Base-by-base conservation (phyloP, 345 rosid species). In the Eucalyptus marginata region DNA sequence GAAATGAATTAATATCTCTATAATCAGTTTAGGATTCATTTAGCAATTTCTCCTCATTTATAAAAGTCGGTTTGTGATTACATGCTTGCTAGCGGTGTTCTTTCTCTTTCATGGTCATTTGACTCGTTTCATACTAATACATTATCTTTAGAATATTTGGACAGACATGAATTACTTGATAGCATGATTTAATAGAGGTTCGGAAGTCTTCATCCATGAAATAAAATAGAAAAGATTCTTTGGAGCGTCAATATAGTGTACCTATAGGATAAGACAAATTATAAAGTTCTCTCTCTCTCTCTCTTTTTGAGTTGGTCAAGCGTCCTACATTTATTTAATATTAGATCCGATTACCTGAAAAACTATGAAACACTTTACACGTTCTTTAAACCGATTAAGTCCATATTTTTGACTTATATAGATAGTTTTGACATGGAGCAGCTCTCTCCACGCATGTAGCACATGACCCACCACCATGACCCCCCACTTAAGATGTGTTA, bases 11-110 rank as follows among this genome's bases (percentile, higher is more conserved):
- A 27, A 59, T 27, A 29, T 64, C 1, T 29, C 1, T 36, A 18
- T 40, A 36, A 20, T 71, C 18, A 29, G 46, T 17, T 71, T 18
- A 36, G 11, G 46, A 76, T 20, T 40, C 5, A 76, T 76, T 76
- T 2, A 7, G 20, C 15, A 36, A 20, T 36, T 36, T 76, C 7
- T 11, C 1, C 2, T 44, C 0, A 0, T 10, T 40, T 76, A 36
- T 36, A 36, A 36, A 20, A 36, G 27, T 76, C 3, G 13, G 11
- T 68, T 9, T 68, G 44, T 17, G 80, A 18, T 68, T 5, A 76
- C 25, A 36, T 40, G 27, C 47, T 40, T 76, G 47, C 47, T 10
- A 20, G 46, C 25, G 46, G 22, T 71, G 27, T 76, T 76, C 3
- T 40, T 76, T 40, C 83, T 76, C 29, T 76, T 76, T 76, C 83